Conservation (phyloP, 164 flowering plant species). For the Vitis riparia region DNA sequence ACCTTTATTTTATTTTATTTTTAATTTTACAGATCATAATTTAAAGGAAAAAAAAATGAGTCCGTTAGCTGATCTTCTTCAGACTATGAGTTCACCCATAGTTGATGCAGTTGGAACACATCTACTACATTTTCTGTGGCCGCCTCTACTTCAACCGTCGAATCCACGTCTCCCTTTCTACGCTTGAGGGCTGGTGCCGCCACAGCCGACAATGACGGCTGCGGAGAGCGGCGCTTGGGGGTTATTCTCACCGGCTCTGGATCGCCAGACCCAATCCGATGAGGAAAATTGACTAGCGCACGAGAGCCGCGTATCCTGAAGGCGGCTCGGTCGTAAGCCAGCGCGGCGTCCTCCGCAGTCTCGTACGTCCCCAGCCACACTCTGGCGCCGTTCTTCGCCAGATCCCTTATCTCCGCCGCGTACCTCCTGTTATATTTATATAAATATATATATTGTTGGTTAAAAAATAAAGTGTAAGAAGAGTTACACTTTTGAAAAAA, state of each 20-base stretch:
- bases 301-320: slow-evolving; percentile 16
- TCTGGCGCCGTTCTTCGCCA: slow-evolving; percentile 16
- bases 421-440: too few species aligned
- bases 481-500: too few species aligned
- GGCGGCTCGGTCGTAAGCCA: slow-evolving; percentile 25
- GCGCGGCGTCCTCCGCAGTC: slow-evolving; percentile 20
- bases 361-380: slow-evolving; percentile 25
- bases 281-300: slow-evolving; percentile 22
- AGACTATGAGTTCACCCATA: too few species aligned
- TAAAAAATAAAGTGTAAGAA: too few species aligned
- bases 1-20: too few species aligned
- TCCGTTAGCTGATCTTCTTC: too few species aligned
- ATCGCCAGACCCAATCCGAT: neutral
- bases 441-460: too few species aligned
- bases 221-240: neutral
- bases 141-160: neutral
- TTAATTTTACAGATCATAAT: too few species aligned
- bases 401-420: slow-evolving; percentile 28
- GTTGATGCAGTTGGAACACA: too few species aligned
- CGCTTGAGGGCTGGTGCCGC: neutral
- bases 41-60: too few species aligned
- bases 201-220: neutral
- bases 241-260: neutral
- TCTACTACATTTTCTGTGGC: neutral
- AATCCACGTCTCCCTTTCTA: neutral